These are phyloP conservation scores for Adansonia rubrostipa DNA, from an alignment of 441 rosid genomes.

Conservation along the genomic window DNA sequence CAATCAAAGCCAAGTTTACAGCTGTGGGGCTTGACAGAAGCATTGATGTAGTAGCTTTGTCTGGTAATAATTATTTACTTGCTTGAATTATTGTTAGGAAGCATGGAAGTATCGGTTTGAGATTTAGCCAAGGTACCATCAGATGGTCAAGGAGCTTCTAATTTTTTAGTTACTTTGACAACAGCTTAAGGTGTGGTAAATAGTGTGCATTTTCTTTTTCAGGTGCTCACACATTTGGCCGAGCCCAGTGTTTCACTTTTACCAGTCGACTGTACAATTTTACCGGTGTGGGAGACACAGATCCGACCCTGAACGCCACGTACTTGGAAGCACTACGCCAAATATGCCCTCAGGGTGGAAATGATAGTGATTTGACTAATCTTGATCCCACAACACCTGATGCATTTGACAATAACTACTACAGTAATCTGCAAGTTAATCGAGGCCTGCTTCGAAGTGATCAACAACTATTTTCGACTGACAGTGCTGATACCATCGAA, in stretches of 20 bases:
- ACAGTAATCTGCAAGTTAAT: conserved; percentile 43
- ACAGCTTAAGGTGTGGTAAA: too few species aligned
- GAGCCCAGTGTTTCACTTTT: conserved; percentile 52
- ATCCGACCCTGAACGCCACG: conserved; percentile 56
- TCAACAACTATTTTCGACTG: conserved; percentile 48
- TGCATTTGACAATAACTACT: conserved; percentile 57
- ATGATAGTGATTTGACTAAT: conserved; percentile 38
- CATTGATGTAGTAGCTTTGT: conserved; percentile 63
- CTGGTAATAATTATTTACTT: conserved; percentile 40
- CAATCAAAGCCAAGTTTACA: conserved; percentile 40
- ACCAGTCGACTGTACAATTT: conserved; percentile 52
- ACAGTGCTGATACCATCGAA: conserved; percentile 41
- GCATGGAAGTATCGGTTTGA: too few species aligned
- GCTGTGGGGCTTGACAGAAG: conserved; percentile 49
- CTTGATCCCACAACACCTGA: conserved; percentile 58
- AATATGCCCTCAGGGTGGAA: conserved; percentile 54
- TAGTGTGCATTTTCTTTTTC: background rate
- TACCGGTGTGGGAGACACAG: conserved; percentile 46
- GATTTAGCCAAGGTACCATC: too few species aligned
- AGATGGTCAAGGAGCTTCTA: background rate
- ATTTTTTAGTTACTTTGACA: background rate
- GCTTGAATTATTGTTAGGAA: background rate
- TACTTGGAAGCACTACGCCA: conserved; percentile 43
- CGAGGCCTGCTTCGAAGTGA: conserved; percentile 59
- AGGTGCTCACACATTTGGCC: conserved; percentile 76